Evolutionary conservation across 176 grass and related monocot species (phyloP).

Genomic region (Urochloa ruziziensis): DNA sequence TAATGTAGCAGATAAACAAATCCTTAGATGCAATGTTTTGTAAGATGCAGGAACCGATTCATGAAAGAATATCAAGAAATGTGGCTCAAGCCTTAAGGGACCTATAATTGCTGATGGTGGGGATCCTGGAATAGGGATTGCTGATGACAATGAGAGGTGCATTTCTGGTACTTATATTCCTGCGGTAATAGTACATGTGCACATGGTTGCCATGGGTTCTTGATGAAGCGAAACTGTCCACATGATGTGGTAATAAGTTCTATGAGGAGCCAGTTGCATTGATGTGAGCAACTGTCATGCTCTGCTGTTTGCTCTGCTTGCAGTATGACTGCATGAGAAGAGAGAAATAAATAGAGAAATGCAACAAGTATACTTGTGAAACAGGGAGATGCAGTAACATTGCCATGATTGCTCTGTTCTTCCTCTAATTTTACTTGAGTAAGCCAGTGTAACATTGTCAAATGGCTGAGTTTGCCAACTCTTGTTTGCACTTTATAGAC

Average conservation of each 20-base stretch:
- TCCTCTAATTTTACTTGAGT: background rate
- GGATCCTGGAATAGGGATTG: background rate
- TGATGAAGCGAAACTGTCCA: background rate
- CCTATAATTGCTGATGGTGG: slow-evolving; percentile 41
- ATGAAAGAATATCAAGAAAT: slow-evolving; percentile 87
- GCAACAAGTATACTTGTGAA: background rate
- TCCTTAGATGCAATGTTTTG: slow-evolving; percentile 20
- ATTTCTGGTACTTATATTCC: slow-evolving; percentile 1
- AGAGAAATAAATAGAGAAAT: background rate
- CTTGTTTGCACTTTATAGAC: background rate
- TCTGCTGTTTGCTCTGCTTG: background rate
- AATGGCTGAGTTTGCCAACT: background rate
- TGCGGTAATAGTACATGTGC: background rate
- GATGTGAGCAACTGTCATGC: slow-evolving; percentile 1
- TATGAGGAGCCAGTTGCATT: background rate
- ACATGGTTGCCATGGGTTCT: slow-evolving; percentile 3
- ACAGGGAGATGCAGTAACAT: background rate
- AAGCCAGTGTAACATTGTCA: background rate
- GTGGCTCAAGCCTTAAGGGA: slow-evolving; percentile 46
- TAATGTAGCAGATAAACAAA: slow-evolving; percentile 1
- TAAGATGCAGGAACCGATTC: slow-evolving; percentile 67
- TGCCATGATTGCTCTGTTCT: background rate
- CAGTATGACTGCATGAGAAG: background rate
- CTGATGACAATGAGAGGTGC: slow-evolving; percentile 27
- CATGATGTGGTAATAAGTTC: background rate